Percentiles rank a stretch among this genome's conserved stretches.
Conservation (phyloP, 345 rosid species). For the Bretschneidera sinensis region DNA sequence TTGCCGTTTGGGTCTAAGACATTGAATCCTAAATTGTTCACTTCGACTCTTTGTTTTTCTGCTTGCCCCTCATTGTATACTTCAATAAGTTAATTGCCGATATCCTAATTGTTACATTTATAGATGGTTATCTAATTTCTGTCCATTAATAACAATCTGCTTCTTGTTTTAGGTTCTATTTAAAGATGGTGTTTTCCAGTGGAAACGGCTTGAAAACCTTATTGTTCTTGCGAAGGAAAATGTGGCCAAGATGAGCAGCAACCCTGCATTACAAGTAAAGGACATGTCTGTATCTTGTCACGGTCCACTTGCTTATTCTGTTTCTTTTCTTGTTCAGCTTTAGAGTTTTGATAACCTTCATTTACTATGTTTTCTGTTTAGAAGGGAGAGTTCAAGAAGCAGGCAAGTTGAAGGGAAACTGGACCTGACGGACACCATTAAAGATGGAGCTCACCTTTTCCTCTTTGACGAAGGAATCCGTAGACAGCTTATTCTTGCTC, state of each 20-base stretch:
- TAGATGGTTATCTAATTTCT: constrained; percentile 4
- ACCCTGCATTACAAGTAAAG: constrained; percentile 66
- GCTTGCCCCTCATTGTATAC: background rate
- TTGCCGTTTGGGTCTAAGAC: too few relatives aligned
- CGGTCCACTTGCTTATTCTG: constrained; percentile 5
- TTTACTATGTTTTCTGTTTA: constrained; percentile 3
- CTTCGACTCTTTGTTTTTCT: background rate
- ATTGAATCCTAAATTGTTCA: too few relatives aligned
- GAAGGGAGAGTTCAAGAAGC: constrained; percentile 44
- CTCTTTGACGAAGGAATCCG: constrained; percentile 79
- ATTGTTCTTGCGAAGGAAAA: constrained; percentile 92
- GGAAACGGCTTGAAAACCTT: constrained; percentile 92
- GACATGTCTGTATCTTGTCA: constrained; percentile 35
- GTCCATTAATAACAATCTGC: constrained; percentile 1
- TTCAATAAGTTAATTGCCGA: constrained; percentile 2
- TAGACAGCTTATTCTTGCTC: constrained; percentile 83
- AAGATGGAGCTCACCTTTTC: constrained; percentile 93
- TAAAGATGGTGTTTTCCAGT: constrained; percentile 84
- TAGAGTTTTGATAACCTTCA: background rate
- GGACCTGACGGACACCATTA: constrained; percentile 82
- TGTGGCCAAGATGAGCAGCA: constrained; percentile 88
- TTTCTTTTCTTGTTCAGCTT: background rate
- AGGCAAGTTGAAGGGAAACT: constrained; percentile 47
- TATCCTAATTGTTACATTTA: constrained; percentile 1
- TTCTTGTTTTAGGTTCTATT: constrained; percentile 59